Percentiles rank a stretch among this genome's conserved stretches.
phyloP scores from a whole-genome alignment of 176 grass and related monocot species.

The Hsuehochloa calcarea region DNA sequence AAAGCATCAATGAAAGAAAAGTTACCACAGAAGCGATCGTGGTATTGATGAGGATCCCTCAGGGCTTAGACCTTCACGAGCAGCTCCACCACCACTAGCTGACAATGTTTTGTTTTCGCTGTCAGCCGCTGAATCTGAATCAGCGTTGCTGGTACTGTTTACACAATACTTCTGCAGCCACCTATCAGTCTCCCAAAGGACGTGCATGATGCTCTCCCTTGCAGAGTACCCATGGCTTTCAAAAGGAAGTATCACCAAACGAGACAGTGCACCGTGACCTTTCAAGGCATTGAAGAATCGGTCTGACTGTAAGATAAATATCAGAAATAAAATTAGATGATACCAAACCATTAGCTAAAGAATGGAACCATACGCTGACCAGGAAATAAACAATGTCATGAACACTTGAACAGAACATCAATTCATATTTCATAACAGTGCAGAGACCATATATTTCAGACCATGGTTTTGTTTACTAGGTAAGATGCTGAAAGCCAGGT shows the following conservation, averaged over 20 bases:
- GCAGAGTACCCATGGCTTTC: slow-evolving; percentile 98
- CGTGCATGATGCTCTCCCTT: slow-evolving; percentile 97
- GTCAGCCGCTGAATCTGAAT: slow-evolving; percentile 42
- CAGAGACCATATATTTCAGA: background rate
- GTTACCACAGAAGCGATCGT: slow-evolving; percentile 81
- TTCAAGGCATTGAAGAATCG: slow-evolving; percentile 99
- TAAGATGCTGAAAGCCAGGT: slow-evolving; percentile 1
- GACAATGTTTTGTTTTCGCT: slow-evolving; percentile 58
- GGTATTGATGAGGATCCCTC: slow-evolving; percentile 45
- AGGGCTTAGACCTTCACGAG: slow-evolving; percentile 44
- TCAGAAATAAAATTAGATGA: background rate
- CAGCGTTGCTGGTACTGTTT: slow-evolving; percentile 43
- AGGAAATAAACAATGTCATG: background rate
- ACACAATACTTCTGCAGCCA: slow-evolving; percentile 92
- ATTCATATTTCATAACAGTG: slow-evolving; percentile 3
- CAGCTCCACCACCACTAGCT: slow-evolving; percentile 50
- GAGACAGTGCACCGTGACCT: slow-evolving; percentile 83
- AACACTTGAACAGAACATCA: background rate
- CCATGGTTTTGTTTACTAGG: background rate
- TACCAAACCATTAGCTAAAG: background rate
- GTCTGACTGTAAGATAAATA: slow-evolving; percentile 69
- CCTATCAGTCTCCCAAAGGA: slow-evolving; percentile 94
- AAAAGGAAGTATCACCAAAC: slow-evolving; percentile 93
- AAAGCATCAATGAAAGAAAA: slow-evolving; percentile 29
- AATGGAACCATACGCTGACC: background rate